Evolutionary conservation across 2,329 filamentous ascomycete species (phyloP), one percentile per base, ranked within the genome.

Genomic region (Cyclaneusma minus): DNA sequence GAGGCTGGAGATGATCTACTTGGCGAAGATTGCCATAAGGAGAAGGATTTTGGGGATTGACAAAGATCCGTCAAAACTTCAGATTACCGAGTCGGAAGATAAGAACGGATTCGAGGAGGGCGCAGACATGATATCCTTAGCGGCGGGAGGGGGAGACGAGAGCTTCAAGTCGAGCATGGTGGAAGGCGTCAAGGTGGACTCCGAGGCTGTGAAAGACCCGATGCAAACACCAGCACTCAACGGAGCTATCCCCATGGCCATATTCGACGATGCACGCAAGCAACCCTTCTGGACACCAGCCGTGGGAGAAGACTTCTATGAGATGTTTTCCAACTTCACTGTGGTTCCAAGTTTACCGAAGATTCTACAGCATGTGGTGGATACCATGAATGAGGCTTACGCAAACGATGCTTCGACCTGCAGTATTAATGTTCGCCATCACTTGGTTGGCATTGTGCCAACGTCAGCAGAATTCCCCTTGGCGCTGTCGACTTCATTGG

Each of bases 171-270:
- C 33, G 7, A 58, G 35, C 50, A 57, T 38, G 60, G 62, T 45
- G 14, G 37, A 42, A 15, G 34, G 33, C 19, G 37, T 92, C 43
- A 71, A 69, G 34, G 53, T 79, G 10, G 64, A 66, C 19, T 29
- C 34, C 3, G 47, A 48, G 27, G 44, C 43, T 4, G 32, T 27
- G 14, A 41, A 45, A 22, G 44, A 49, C 25, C 46, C 42, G 5
- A 48, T 46, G 36, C 58, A 62, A 30, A 87, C 84, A 24, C 84
- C 87, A 4, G 83, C 83, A 7, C 62, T 94, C 35, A 81, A 79
- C 33, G 89, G 89, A n/a, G 89, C 83, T 10, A 93, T 98, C 38
- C 85, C 89, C 2, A 67, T 84, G 29, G 84, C 87, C 20, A 81
- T 98, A 24, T 94, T 93, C 44, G 83, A 93, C 43, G 71, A 82